phyloP scores from a whole-genome alignment of 345 rosid species.

The Salix exigua region DNA sequence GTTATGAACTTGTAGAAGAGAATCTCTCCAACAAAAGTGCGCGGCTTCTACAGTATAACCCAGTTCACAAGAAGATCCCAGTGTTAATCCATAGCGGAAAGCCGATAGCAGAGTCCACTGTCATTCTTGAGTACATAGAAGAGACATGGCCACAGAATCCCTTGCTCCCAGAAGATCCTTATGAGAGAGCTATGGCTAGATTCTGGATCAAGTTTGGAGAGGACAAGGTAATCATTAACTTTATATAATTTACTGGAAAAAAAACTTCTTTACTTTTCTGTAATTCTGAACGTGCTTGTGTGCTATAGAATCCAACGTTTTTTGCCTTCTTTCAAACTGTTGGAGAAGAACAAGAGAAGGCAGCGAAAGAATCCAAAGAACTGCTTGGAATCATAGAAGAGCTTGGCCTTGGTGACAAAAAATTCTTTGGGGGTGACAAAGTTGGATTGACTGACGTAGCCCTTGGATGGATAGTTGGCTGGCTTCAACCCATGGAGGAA shows the following conservation, averaged over 20 bases:
- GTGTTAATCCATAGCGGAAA: slow-evolving; percentile 6
- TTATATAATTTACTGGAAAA: too few species aligned
- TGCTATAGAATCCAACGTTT: background rate
- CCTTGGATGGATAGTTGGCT: slow-evolving; percentile 9
- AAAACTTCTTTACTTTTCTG: too few species aligned
- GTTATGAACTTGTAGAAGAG: slow-evolving; percentile 20
- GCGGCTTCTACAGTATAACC: slow-evolving; percentile 16
- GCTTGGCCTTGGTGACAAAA: slow-evolving; percentile 10
- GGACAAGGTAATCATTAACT: slow-evolving; percentile 6
- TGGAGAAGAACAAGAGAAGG: slow-evolving; percentile 18
- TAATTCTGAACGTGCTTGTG: too few species aligned
- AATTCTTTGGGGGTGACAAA: slow-evolving; percentile 16
- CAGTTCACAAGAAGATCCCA: slow-evolving; percentile 19
- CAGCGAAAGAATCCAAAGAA: slow-evolving; percentile 3
- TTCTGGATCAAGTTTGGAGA: slow-evolving; percentile 20
- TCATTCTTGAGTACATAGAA: slow-evolving; percentile 19
- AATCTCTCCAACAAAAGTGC: slow-evolving; percentile 13
- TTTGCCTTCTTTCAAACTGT: slow-evolving; percentile 11
- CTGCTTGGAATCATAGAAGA: slow-evolving; percentile 1
- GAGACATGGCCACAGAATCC: slow-evolving; percentile 17
- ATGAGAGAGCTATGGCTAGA: slow-evolving; percentile 15
- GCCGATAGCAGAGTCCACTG: slow-evolving; percentile 10
- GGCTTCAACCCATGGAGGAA: slow-evolving; percentile 12
- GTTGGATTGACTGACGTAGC: slow-evolving; percentile 7
- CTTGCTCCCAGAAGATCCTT: slow-evolving; percentile 15